A percentile compares a stretch with the other conserved stretches of the same genome.
Evolutionary conservation across 768 basidiomycete genomes (phyloP).

Genomic region (Favolaschia claudopus): DNA sequence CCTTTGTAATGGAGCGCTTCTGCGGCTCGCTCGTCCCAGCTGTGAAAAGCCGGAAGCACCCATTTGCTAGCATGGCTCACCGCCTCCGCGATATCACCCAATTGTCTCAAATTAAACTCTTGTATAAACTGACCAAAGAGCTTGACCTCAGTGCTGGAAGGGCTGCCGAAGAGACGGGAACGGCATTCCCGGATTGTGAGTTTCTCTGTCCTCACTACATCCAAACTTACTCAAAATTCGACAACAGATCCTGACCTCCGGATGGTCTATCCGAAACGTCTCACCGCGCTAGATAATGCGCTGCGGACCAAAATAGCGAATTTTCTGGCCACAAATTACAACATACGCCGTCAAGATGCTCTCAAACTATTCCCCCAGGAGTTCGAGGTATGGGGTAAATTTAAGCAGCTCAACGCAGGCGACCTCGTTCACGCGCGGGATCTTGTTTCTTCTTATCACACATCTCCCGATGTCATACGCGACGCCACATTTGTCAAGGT

Average conservation of each 20-base stretch:
- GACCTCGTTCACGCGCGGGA: slow-evolving; percentile 10
- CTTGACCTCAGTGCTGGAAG: slow-evolving; percentile 1
- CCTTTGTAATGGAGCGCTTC: slow-evolving; percentile 15
- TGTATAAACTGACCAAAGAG: background rate
- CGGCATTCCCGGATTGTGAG: background rate
- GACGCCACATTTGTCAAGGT: slow-evolving; percentile 15
- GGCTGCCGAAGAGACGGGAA: background rate
- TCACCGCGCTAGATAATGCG: background rate
- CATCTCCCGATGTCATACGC: background rate
- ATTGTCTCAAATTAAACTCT: background rate
- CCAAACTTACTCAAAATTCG: too few species aligned
- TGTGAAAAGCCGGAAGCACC: slow-evolving; percentile 2
- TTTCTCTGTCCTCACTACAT: background rate
- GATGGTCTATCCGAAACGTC: slow-evolving; percentile 6
- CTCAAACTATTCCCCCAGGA: background rate
- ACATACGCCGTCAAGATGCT: background rate
- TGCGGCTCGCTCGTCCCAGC: slow-evolving; percentile 3
- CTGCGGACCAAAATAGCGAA: background rate
- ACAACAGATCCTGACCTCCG: slow-evolving; percentile 1
- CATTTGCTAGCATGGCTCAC: slow-evolving; percentile 6
- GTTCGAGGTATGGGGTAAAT: background rate
- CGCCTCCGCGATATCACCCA: slow-evolving; percentile 9
- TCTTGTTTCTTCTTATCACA: background rate
- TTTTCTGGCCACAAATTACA: slow-evolving; percentile 1
- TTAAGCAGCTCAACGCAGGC: background rate